Evolutionary conservation across 352 stramenopile genomes (phyloP), one percentile per base, ranked within the genome.

Genomic region (Plasmopara halstedii): DNA sequence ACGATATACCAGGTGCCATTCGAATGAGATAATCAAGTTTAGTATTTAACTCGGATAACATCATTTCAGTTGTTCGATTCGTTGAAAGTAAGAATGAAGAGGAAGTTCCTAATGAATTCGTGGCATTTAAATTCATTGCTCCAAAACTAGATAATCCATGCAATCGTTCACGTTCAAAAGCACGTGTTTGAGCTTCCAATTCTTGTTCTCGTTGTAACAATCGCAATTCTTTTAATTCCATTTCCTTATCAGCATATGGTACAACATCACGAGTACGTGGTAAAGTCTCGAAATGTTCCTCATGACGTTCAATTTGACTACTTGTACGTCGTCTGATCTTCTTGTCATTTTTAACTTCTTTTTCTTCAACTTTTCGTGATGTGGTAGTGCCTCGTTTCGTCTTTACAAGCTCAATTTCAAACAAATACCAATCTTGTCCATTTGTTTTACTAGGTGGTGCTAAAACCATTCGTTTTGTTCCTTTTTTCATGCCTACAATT

Each of bases 401-500:
- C 51, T 88, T 86, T 18, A 90, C 36, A 20, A 90, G 51, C 36
- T 82, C 68, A 46, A 87, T 73, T 21, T 90, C 73, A n/a, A 90
- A 37, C 14, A 90, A 49, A 55, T 90, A 90, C 79, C 79, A 90
- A 21, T 90, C 79, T 56, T 85, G 62, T 17, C 73, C 73, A 20
- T 86, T 90, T 10, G 79, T 88, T 48, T 90, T 90, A 13, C 64
- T 65, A 0, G 79, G 79, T 11, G 79, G 79, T n/a, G 73, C 83
- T 37, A 97, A 70, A 15, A 97, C 76, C 42, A 95, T 76, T n/a
- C 90, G 75, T 31, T 89, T 85, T 0, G 79, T 83, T 3, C 80
- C 76, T 42, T 94, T 94, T 42, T 61, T 87, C 87, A 97, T 97
- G 13, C 90, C 90, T 6, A 90, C 13, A 17, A 96, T 73, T 1